Evolutionary conservation across 1,139 yeast genomes (phyloP).

Genomic region (Magnusiomyces tetraspermus): DNA sequence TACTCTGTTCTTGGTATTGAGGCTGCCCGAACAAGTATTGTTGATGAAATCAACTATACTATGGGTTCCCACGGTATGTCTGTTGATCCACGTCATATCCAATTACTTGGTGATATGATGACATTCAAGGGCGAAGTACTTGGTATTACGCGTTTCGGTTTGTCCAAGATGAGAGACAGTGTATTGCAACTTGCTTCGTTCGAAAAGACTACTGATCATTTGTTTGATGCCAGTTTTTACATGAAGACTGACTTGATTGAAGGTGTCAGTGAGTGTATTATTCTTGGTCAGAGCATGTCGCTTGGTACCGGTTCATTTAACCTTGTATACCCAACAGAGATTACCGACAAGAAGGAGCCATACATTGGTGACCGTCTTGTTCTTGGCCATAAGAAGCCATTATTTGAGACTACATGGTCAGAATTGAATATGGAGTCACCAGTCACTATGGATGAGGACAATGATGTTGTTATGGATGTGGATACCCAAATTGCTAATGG

Average conservation of each 20-base stretch:
- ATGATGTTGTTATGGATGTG: not conserved
- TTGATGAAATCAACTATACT: slow-evolving; percentile 90
- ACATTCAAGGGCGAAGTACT: slow-evolving; percentile 96
- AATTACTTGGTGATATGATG: slow-evolving; percentile 95
- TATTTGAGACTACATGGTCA: slow-evolving; percentile 13
- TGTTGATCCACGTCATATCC: slow-evolving; percentile 99
- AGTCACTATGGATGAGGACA: not conserved
- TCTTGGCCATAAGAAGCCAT: slow-evolving; percentile 12
- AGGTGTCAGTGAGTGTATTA: slow-evolving; percentile 97
- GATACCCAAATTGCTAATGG: not conserved
- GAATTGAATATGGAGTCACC: not conserved
- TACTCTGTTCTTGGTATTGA: slow-evolving; percentile 89
- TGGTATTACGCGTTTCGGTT: slow-evolving; percentile 96
- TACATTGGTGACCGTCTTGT: slow-evolving; percentile 12
- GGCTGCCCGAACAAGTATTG: slow-evolving; percentile 90
- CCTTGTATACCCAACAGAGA: slow-evolving; percentile 36
- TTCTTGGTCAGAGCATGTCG: slow-evolving; percentile 94
- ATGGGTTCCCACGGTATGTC: slow-evolving; percentile 99
- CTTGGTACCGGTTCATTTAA: slow-evolving; percentile 97
- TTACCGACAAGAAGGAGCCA: slow-evolving; percentile 13
- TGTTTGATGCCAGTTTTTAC: slow-evolving; percentile 95
- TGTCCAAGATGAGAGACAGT: slow-evolving; percentile 97
- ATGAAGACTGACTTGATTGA: slow-evolving; percentile 94
- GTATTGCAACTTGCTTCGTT: slow-evolving; percentile 94
- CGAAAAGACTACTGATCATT: slow-evolving; percentile 96